phyloP scores from a whole-genome alignment of 1,284 basidiomycete genomes.

The Sporisorium reilianum region DNA sequence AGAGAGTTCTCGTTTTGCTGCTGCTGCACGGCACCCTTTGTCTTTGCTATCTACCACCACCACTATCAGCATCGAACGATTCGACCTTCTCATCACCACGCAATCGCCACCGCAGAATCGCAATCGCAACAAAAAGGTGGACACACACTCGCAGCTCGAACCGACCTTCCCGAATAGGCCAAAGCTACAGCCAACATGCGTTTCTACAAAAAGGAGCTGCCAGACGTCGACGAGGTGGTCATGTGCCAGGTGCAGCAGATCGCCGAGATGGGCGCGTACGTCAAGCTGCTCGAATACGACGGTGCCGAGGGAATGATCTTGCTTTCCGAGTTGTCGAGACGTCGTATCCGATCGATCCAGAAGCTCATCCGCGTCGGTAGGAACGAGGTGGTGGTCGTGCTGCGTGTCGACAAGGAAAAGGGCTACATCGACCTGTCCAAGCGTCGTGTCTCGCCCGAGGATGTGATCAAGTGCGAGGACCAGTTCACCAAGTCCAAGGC shows the following conservation, averaged over 20 bases:
- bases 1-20: not conserved
- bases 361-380: constrained; percentile 97
- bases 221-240: constrained; percentile 88
- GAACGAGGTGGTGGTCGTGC: constrained; percentile 98
- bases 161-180: not conserved
- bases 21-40: too few species aligned
- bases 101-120: not conserved
- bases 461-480: constrained; percentile 98
- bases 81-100: not conserved
- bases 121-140: too few species aligned
- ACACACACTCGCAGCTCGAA: not conserved
- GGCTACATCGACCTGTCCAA: constrained; percentile 99
- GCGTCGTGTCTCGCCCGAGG: constrained; percentile 97
- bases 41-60: constrained; percentile 1
- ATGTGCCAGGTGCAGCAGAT: constrained; percentile 99
- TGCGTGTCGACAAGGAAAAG: constrained; percentile 99
- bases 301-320: constrained; percentile 99
- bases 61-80: not conserved
- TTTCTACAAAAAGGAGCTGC: constrained; percentile 68
- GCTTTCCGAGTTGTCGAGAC: constrained; percentile 92
- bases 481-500: constrained; percentile 95
- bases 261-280: constrained; percentile 99
- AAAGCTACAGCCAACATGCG: constrained; percentile 57
- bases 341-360: constrained; percentile 97
- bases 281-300: constrained; percentile 98